Evolutionary conservation across 495 filamentous ascomycete genomes (phyloP).

Genomic region (Xylaria nigripes): DNA sequence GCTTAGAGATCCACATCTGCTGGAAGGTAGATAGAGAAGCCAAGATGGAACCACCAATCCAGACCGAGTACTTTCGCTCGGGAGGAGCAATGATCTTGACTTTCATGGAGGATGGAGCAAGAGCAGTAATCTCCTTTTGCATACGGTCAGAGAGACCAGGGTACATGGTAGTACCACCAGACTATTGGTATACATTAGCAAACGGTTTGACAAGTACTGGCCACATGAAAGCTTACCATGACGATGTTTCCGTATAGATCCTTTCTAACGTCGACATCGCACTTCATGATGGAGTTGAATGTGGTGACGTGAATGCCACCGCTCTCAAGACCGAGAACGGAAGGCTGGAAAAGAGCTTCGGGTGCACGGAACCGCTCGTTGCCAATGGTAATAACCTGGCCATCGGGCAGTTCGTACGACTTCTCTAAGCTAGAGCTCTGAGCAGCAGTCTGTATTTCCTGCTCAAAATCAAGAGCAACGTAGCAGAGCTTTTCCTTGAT

Average conservation of each 20-base stretch:
- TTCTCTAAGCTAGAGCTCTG: constrained; percentile 96
- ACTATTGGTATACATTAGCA: constrained; percentile 45
- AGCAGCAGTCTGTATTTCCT: constrained; percentile 99
- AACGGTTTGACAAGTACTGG: constrained; percentile 8
- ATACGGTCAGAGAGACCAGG: constrained; percentile 99
- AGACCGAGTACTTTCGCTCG: constrained; percentile 98
- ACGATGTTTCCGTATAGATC: constrained; percentile 99
- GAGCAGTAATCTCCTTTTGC: constrained; percentile 99
- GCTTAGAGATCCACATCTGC: constrained; percentile 99
- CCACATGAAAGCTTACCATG: constrained; percentile 61
- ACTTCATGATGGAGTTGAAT: constrained; percentile 99
- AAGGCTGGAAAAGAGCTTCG: constrained; percentile 98
- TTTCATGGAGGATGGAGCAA: constrained; percentile 98
- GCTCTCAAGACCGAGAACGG: constrained; percentile 93
- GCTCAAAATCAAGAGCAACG: constrained; percentile 98
- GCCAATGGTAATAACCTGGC: constrained; percentile 99
- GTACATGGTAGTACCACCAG: constrained; percentile 99
- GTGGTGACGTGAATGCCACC: constrained; percentile 99
- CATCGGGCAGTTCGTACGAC: constrained; percentile 99
- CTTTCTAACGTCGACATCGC: constrained; percentile 99
- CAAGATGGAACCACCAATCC: constrained; percentile 99
- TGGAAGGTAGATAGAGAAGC: constrained; percentile 99
- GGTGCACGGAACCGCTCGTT: constrained; percentile 99
- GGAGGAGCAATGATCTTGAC: constrained; percentile 98
- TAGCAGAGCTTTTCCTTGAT: constrained; percentile 99